A percentile compares a stretch with the other conserved stretches of the same genome.
Conservation (phyloP, 2,329 filamentous ascomycete genomes). For the Fusarium praegraminearum region DNA sequence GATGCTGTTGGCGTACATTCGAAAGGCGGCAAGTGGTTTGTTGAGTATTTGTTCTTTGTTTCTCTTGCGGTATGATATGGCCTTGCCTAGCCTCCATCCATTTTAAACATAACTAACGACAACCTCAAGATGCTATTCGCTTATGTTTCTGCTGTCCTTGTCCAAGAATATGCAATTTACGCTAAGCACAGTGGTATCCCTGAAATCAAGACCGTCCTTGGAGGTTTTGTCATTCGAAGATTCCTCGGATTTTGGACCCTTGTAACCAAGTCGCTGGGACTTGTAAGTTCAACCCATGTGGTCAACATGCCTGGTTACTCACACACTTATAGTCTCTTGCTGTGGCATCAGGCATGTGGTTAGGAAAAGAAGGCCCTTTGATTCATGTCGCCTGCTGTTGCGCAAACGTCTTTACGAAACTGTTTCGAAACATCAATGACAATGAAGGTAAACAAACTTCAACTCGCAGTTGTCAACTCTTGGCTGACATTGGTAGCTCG, state of each 20-base stretch:
- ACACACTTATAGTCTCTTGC: conserved; percentile 76
- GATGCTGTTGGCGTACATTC: conserved; percentile 75
- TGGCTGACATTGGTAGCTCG: conserved; percentile 69
- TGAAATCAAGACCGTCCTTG: conserved; percentile 96
- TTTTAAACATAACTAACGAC: conserved; percentile 32
- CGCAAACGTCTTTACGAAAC: conserved; percentile 91
- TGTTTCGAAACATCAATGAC: conserved; percentile 80
- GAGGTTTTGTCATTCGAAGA: conserved; percentile 89
- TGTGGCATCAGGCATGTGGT: conserved; percentile 94
- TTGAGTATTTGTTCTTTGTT: conserved; percentile 90
- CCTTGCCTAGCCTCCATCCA: no score
- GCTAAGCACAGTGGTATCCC: conserved; percentile 96
- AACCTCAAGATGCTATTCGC: conserved; percentile 77
- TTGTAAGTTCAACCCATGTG: conserved; percentile 66
- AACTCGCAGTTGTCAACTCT: background rate
- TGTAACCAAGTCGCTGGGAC: conserved; percentile 86
- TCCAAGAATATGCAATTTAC: conserved; percentile 85
- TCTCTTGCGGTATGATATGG: conserved; percentile 75
- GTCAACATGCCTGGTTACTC: conserved; percentile 26
- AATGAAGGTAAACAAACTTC: conserved; percentile 77
- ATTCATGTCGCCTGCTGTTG: conserved; percentile 98
- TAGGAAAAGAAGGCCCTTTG: conserved; percentile 94
- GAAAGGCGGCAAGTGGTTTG: conserved; percentile 77
- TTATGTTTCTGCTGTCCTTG: conserved; percentile 79
- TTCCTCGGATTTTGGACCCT: conserved; percentile 92